phyloP scores from a whole-genome alignment of 31 red algal genomes.

The Asparagopsis taxiformis region DNA sequence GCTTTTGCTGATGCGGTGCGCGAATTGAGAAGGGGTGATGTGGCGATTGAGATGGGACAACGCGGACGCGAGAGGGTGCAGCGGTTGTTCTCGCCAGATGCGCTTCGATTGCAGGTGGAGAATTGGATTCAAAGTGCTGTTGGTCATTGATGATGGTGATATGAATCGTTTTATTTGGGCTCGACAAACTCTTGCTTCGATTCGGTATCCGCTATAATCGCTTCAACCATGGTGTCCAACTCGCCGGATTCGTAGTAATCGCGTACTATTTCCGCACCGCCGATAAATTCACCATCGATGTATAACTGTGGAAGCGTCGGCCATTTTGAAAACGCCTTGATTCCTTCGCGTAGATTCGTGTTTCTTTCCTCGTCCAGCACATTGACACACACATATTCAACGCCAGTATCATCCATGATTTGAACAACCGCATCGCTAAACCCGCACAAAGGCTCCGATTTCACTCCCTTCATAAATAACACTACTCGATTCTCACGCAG shows the following conservation, averaged over 20 bases:
- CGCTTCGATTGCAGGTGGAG: too few relatives aligned
- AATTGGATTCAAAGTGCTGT: too few relatives aligned
- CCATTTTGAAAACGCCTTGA: constrained; percentile 86
- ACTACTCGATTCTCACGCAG: constrained; percentile 47
- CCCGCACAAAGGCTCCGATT: constrained; percentile 62
- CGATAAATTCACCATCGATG: constrained; percentile 86
- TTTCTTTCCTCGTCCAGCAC: constrained; percentile 64
- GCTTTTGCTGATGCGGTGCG: constrained; percentile 76
- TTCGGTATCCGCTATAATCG: too few relatives aligned
- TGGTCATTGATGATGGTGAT: too few relatives aligned
- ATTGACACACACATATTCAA: constrained; percentile 53
- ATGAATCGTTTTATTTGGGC: too few relatives aligned
- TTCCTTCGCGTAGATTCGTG: constrained; percentile 51
- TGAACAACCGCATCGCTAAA: constrained; percentile 57
- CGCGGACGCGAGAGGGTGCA: constrained; percentile 15
- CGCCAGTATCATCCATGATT: constrained; percentile 43
- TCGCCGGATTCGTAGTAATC: constrained; percentile 70
- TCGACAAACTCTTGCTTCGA: too few relatives aligned
- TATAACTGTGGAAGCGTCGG: constrained; percentile 96
- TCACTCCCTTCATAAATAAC: constrained; percentile 86
- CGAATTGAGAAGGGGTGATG: neutral
- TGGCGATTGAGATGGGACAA: constrained; percentile 23
- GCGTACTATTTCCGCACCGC: constrained; percentile 79
- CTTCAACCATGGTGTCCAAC: constrained; percentile 46
- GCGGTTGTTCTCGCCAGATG: constrained; percentile 37